Conservation (phyloP, 225 moss, liverwort and hornwort genomes). For the Marchantia paleacea region DNA sequence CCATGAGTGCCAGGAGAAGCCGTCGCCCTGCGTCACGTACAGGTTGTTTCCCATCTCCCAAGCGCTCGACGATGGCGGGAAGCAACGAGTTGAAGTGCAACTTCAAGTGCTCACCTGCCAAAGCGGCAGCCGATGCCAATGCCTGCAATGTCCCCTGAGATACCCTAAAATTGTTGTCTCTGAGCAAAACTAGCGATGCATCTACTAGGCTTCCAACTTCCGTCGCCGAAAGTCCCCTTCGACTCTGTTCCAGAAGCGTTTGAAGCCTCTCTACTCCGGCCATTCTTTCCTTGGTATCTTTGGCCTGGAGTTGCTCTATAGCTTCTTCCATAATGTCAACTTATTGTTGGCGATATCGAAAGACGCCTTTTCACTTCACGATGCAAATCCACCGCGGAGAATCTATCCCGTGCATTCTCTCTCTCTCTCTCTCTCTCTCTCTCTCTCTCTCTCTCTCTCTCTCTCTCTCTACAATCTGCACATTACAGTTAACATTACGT, state of each 20-base stretch:
- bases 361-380: conserved; percentile 15
- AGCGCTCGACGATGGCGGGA: conserved; percentile 89
- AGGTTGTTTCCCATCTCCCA: conserved; percentile 95
- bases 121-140: conserved; percentile 82
- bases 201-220: conserved; percentile 86
- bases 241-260: conserved; percentile 77
- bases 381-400: conserved; percentile 22
- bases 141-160: conserved; percentile 91
- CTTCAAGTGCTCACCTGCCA: conserved; percentile 90
- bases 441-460: neutral
- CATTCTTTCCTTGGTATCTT: conserved; percentile 98
- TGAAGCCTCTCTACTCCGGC: conserved; percentile 95
- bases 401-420: conserved; percentile 12
- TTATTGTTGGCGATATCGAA: neutral
- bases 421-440: conserved; percentile 10
- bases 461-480: conserved; percentile 5
- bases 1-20: conserved; percentile 89
- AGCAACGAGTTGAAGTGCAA: conserved; percentile 85
- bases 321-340: conserved; percentile 74
- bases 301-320: conserved; percentile 81
- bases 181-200: conserved; percentile 77
- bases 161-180: conserved; percentile 95
- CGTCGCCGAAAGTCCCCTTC: conserved; percentile 77
- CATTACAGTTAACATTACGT: conserved; percentile 11
- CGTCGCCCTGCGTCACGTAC: conserved; percentile 92